phyloP scores from a whole-genome alignment of 208 protist genomes.

The Leishmania major region DNA sequence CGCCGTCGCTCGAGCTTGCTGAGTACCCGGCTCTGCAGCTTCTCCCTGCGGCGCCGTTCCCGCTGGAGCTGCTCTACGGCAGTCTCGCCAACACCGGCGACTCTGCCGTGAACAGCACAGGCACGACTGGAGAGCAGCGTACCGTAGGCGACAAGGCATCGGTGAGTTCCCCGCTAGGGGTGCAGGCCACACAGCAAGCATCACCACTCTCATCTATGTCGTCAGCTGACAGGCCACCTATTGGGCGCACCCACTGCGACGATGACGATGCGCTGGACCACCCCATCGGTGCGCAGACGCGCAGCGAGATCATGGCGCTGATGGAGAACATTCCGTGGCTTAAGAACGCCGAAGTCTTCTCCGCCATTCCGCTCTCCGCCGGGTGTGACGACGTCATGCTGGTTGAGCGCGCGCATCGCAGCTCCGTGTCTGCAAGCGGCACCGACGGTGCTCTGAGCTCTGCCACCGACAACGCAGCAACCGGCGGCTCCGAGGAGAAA shows the following conservation, averaged over 20 bases:
- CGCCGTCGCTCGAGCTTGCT: neutral
- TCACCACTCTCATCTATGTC: neutral
- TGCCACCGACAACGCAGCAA: neutral
- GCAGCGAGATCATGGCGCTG: constrained; percentile 36
- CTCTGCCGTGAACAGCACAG: neutral
- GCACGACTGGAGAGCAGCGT: neutral
- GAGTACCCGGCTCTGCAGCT: constrained; percentile 3
- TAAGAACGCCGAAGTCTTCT: constrained; percentile 69
- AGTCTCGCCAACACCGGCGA: neutral
- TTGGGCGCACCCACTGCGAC: neutral
- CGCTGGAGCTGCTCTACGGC: constrained; percentile 14
- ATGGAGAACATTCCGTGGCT: constrained; percentile 69
- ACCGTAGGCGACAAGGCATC: neutral
- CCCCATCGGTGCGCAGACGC: constrained; percentile 33
- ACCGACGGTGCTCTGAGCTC: neutral
- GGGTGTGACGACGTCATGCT: constrained; percentile 67
- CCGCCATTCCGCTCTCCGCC: constrained; percentile 46
- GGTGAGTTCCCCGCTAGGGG: neutral
- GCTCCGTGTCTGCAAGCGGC: neutral
- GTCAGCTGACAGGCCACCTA: neutral
- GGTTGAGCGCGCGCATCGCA: constrained; percentile 31
- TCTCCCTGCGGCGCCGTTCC: neutral
- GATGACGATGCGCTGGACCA: constrained; percentile 31
- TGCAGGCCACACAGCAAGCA: neutral
- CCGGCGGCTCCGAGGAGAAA: neutral